Base-by-base conservation (phyloP, 805 yeast genomes). In the Nakazawaea sp. region DNA sequence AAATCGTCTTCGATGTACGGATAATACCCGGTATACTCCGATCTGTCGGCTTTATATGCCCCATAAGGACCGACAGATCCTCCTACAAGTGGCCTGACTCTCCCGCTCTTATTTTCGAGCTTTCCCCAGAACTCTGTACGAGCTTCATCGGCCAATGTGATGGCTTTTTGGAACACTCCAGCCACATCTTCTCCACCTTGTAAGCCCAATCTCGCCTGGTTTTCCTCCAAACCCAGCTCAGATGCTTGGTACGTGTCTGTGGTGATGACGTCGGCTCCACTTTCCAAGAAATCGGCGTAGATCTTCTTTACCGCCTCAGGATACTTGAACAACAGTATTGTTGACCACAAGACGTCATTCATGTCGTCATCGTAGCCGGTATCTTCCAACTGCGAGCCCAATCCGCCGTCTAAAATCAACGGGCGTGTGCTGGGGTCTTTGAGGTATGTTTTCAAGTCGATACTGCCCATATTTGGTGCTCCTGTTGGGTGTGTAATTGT, bases 41-140 rank as follows among this genome's bases (percentile, higher is more conserved):
- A 66, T 1, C 88, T 87, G 44, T 75, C 66, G 20, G 81, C 75
- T 26, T 81, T 50, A 45, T 59, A 75, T 0, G 89, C 83, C 1
- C 89, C 94, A 52, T 74, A 85, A 0, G 95, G 86, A 0, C 95
- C 95, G 26, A 83, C 56, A 6, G 84, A 73, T 0, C 84, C 94
- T 2, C 73, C 74, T 4, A 78, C 64, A 29, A 47, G 48, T 7
- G 48, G 42, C 21, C 35, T 12, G 13, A 24, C 6, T 5, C 27
- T 15, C 3, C 16, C 32, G 4, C 12, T n/a, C 9, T 19, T 16
- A n/a, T 29, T 20, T 8, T 17, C n/a, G 7, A 25, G 19, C 11
- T 13, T 27, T 12, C 35, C 33, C 23, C 39, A 32, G 32, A 25
- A 32, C 17, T 33, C 41, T 19, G 31, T 38, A 9, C 56, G 50